These are phyloP conservation scores for Keithomyces neogunnii DNA, from an alignment of 2,329 filamentous ascomycete species.

Conservation along the genomic window DNA sequence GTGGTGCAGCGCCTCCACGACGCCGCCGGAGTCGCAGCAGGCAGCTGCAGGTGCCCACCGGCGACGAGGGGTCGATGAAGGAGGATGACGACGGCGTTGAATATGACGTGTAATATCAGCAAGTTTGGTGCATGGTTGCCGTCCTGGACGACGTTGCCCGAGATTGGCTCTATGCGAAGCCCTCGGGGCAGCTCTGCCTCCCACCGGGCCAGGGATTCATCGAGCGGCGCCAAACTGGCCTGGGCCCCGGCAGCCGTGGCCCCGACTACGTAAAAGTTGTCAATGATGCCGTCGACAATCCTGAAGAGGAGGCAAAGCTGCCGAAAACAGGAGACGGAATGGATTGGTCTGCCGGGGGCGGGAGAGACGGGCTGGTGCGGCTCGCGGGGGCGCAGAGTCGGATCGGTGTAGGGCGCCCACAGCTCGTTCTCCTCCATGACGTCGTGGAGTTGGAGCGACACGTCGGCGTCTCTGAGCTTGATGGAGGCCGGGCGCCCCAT, in stretches of 20 bases:
- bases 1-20: too few relatives aligned
- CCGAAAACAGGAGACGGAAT: constrained; percentile 4
- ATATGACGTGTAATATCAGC: constrained; percentile 25
- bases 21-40: too few relatives aligned
- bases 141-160: too few relatives aligned
- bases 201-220: too few relatives aligned
- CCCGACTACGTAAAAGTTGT: too few relatives aligned
- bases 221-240: too few relatives aligned
- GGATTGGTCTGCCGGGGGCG: constrained; percentile 27
- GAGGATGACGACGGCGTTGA: constrained; percentile 42
- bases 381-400: constrained; percentile 18
- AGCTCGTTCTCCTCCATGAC: constrained; percentile 44
- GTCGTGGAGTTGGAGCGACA: constrained; percentile 39
- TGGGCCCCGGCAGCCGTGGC: too few relatives aligned
- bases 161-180: too few relatives aligned
- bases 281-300: too few relatives aligned
- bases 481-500: constrained; percentile 42
- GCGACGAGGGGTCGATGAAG: constrained; percentile 45
- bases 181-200: too few relatives aligned
- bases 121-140: too few relatives aligned
- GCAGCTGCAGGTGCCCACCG: constrained; percentile 35
- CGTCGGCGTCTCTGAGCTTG: constrained; percentile 34
- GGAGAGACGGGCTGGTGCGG: constrained; percentile 33
- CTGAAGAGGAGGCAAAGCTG: constrained; percentile 18
- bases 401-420: constrained; percentile 37